A percentile compares a stretch with the other conserved stretches of the same genome.
These are phyloP conservation scores for Botryotinia convoluta DNA, from an alignment of 2,329 filamentous ascomycete genomes.

Conservation along the genomic window DNA sequence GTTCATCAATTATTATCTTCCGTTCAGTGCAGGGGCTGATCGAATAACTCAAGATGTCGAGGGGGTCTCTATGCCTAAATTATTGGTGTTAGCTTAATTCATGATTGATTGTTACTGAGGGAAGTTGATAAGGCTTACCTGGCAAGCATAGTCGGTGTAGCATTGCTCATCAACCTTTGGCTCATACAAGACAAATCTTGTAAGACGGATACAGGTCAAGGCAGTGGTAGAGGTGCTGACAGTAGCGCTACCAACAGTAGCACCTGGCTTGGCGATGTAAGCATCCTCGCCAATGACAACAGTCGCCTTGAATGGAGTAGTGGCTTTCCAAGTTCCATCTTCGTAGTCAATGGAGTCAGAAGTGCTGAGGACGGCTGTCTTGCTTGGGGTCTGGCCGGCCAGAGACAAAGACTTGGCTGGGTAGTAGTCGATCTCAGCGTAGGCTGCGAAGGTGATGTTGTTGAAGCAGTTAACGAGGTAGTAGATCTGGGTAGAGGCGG, in stretches of 20 bases:
- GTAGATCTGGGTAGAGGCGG: conserved; percentile 6
- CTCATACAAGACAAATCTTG: conserved; percentile 19
- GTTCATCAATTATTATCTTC: not conserved
- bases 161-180: conserved; percentile 11
- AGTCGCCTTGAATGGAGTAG: conserved; percentile 1
- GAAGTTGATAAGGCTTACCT: not conserved
- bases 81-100: conserved; percentile 10
- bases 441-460: conserved; percentile 2
- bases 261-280: not conserved
- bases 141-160: conserved; percentile 19
- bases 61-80: not conserved
- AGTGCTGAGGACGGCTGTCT: conserved; percentile 4
- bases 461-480: conserved; percentile 21
- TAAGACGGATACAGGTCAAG: conserved; percentile 6
- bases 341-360: conserved; percentile 15
- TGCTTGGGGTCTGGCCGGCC: not conserved
- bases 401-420: not conserved
- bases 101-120: not conserved
- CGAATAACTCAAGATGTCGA: not conserved
- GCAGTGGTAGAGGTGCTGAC: conserved; percentile 2
- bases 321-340: conserved; percentile 16
- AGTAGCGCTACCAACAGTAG: not conserved
- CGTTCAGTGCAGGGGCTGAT: not conserved
- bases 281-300: conserved; percentile 1
- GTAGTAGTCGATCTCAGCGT: conserved; percentile 18